Evolutionary conservation across 805 yeast species (phyloP).

Genomic region (Monosporozyma solicola): DNA sequence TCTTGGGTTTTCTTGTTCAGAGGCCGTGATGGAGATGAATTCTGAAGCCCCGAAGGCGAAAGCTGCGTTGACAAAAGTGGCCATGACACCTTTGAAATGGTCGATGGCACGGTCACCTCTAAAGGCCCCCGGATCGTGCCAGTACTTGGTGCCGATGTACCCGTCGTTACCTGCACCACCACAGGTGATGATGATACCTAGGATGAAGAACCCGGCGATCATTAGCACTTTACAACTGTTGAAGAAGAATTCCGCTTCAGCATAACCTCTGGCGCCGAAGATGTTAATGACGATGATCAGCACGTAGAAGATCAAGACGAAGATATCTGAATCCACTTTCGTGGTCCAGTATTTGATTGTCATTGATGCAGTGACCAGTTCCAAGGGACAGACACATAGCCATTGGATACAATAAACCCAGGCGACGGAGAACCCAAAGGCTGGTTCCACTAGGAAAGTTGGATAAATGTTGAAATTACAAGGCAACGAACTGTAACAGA

Average conservation of each 20-base stretch:
- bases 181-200: conserved; percentile 38
- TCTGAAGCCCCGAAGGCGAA: conserved; percentile 58
- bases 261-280: conserved; percentile 45
- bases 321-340: conserved; percentile 46
- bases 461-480: conserved; percentile 60
- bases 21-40: conserved; percentile 52
- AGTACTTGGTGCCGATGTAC: conserved; percentile 42
- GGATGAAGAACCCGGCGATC: conserved; percentile 46
- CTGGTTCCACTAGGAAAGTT: conserved; percentile 45
- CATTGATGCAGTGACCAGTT: conserved; percentile 55
- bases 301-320: conserved; percentile 44
- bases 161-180: conserved; percentile 37
- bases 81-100: conserved; percentile 47
- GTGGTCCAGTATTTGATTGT: conserved; percentile 53
- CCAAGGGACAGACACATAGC: conserved; percentile 53
- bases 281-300: conserved; percentile 40
- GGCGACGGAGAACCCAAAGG: conserved; percentile 50
- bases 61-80: conserved; percentile 47
- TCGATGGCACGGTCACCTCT: conserved; percentile 30
- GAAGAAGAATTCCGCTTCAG: conserved; percentile 57
- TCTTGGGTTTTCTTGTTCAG: conserved; percentile 47
- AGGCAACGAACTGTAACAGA: conserved; percentile 44
- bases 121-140: conserved; percentile 49
- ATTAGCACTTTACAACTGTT: conserved; percentile 57
- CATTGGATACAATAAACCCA: conserved; percentile 59